Conservation (phyloP, 78 protist species). For the Dictyostelium intermedium region DNA sequence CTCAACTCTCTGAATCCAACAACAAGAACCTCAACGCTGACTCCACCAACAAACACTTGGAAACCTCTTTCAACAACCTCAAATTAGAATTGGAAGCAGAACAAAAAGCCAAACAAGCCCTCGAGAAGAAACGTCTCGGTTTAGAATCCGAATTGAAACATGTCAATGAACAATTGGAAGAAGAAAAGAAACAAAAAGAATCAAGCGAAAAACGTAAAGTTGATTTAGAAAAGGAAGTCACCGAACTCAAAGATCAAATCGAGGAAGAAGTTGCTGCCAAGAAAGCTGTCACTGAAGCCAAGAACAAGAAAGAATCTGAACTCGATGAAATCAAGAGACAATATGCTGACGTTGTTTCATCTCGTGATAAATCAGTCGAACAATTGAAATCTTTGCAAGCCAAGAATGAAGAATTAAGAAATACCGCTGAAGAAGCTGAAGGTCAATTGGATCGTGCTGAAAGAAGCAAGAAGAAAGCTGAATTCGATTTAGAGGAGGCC, state of each 20-base stretch:
- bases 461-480: conserved; percentile 72
- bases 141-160: conserved; percentile 54
- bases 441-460: conserved; percentile 77
- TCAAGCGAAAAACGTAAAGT: conserved; percentile 37
- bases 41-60: conserved; percentile 35
- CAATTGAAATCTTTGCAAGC: conserved; percentile 68
- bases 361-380: conserved; percentile 70
- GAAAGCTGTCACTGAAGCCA: conserved; percentile 41
- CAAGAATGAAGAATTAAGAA: conserved; percentile 62
- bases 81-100: conserved; percentile 71
- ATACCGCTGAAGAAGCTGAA: conserved; percentile 70
- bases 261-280: conserved; percentile 63
- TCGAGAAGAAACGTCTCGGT: conserved; percentile 30
- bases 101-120: conserved; percentile 66
- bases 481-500: conserved; percentile 74
- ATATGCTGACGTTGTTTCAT: conserved; percentile 70
- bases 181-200: conserved; percentile 69
- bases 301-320: conserved; percentile 67
- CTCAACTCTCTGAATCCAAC: conserved; percentile 52
- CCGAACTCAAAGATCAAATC: conserved; percentile 43
- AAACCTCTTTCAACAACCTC: not conserved
- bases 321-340: conserved; percentile 76
- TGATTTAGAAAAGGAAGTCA: conserved; percentile 75
- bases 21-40: conserved; percentile 24
- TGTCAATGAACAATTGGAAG: conserved; percentile 63